Conservation (phyloP, 2,329 filamentous ascomycete species). For the Thielaviopsis ethacetica region DNA sequence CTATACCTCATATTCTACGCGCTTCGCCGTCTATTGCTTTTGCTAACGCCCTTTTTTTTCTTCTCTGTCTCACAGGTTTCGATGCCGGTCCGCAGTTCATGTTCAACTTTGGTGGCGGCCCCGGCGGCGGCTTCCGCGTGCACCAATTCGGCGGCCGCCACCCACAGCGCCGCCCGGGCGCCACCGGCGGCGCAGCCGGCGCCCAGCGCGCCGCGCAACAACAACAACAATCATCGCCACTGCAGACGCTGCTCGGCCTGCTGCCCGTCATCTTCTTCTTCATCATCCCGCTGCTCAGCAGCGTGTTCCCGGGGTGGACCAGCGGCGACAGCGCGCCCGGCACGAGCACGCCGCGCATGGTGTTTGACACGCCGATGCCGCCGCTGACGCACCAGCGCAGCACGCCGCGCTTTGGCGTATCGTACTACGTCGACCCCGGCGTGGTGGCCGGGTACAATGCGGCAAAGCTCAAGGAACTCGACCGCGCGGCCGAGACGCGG, state of each 20-base stretch:
- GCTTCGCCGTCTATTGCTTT: neutral
- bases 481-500: constrained; percentile 58
- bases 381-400: constrained; percentile 61
- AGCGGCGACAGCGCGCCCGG: constrained; percentile 25
- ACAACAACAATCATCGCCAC: constrained; percentile 24
- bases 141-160: constrained; percentile 82
- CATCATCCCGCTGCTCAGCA: constrained; percentile 67
- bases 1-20: neutral
- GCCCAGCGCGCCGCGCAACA: constrained; percentile 18
- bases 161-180: constrained; percentile 59
- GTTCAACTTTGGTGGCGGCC: constrained; percentile 85
- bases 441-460: constrained; percentile 57
- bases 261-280: constrained; percentile 84
- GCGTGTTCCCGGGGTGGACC: constrained; percentile 48
- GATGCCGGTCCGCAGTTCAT: constrained; percentile 76
- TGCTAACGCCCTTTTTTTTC: too few species aligned
- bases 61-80: constrained; percentile 34
- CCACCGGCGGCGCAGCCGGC: constrained; percentile 34
- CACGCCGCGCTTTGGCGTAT: constrained; percentile 53
- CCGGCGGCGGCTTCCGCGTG: constrained; percentile 58
- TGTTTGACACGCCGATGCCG: constrained; percentile 53
- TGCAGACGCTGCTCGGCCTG: constrained; percentile 53
- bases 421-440: constrained; percentile 71
- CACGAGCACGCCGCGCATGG: constrained; percentile 45
- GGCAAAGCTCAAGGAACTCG: constrained; percentile 56